Base-by-base conservation (phyloP, 345 rosid genomes). In the Garcia nutans region DNA sequence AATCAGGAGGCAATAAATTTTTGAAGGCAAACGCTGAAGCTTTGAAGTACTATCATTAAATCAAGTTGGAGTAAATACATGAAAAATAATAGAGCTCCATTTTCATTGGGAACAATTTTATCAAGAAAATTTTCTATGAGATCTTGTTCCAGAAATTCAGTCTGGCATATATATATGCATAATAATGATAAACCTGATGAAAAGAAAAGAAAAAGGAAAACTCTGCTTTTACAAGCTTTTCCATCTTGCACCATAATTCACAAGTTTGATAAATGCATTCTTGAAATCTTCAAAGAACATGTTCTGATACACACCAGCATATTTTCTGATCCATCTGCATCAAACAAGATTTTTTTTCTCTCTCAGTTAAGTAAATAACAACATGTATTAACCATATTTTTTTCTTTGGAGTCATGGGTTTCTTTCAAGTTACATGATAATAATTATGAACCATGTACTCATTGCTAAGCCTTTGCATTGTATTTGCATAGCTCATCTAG, bases 161-260 rank as follows among this genome's bases (percentile, higher is more conserved):
- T 31, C 44, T 63, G 4, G 9, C 45, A 33, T 31, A 1, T 63
- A 9, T 63, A 1, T 63, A 9, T 37, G 5, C 41, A 5, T 37
- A 37, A 37, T 37, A 37, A 37, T 37, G 41, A 37, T 37, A 24
- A 49, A 4, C 23, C 16, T 47, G 22, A 42, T 44, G 16, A 33
- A 19, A 33, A 42, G 9, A 20, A 37, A 68, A 54, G 28, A 31
- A 54, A 54, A 70, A 10, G 20, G 56, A 22, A 52, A 26, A 9
- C 9, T 10, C n/a, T 59, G 0, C 50, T 28, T 28, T 84, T 86
- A 89, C 76, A 80, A 62, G 77, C 63, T 80, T 79, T 84, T 89
- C 97, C 92, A 92, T 74, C 79, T 87, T 52, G 92, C 97, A 72
- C 97, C 97, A 28, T 90, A 85, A 80, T 90, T 92, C 59, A 89